A percentile compares a stretch with the other conserved stretches of the same genome.
These are phyloP conservation scores for Lepidium africanum DNA, from an alignment of 345 rosid genomes.

Conservation along the genomic window DNA sequence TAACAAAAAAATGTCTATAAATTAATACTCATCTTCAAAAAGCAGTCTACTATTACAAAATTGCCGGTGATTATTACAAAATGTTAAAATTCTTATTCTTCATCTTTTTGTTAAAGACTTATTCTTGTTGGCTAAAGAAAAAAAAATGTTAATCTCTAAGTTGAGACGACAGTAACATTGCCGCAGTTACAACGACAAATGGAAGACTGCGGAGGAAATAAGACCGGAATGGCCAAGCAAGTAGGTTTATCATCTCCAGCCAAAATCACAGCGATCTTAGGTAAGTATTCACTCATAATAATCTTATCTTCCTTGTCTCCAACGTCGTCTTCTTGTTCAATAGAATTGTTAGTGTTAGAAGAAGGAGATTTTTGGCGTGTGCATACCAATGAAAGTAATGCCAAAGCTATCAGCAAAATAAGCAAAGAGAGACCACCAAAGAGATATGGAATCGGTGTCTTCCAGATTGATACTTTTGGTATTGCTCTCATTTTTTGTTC, in stretches of 20 bases:
- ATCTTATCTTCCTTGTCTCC: not conserved
- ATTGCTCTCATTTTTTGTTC: slow-evolving; percentile 4
- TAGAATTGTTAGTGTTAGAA: not conserved
- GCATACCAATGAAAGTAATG: slow-evolving; percentile 32
- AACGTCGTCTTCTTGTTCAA: not conserved
- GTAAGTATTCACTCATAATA: slow-evolving; percentile 17
- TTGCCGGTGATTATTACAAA: slow-evolving; percentile 4
- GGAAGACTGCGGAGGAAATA: not conserved
- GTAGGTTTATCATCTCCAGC: slow-evolving; percentile 49
- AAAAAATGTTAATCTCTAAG: not conserved
- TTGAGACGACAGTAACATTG: not conserved
- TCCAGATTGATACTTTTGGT: slow-evolving; percentile 30
- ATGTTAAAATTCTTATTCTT: not conserved
- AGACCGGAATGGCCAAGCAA: slow-evolving; percentile 40
- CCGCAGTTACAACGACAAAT: slow-evolving; percentile 20
- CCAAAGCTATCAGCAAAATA: slow-evolving; percentile 28
- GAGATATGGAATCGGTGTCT: slow-evolving; percentile 42
- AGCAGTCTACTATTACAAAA: slow-evolving; percentile 6
- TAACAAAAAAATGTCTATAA: no score
- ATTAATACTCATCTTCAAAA: not conserved
- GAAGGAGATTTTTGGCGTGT: slow-evolving; percentile 18
- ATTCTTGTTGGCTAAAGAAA: not conserved
- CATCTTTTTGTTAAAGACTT: no score
- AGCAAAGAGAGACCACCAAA: slow-evolving; percentile 36
- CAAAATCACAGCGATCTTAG: slow-evolving; percentile 48